phyloP scores from a whole-genome alignment of 2,329 filamentous ascomycete genomes.

The Fusarium pseudonygamai region DNA sequence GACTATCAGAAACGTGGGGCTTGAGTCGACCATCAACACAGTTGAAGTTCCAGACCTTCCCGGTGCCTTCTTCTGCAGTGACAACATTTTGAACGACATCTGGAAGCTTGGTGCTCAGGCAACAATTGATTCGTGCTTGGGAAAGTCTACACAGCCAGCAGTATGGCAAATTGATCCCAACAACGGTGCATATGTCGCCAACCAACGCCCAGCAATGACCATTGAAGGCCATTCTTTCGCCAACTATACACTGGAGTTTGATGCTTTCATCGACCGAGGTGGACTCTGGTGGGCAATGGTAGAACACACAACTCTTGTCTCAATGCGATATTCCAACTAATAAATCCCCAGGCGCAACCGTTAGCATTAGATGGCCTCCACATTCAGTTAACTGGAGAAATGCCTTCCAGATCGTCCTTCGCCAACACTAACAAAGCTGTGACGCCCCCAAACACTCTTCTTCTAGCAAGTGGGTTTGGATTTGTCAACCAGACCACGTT shows the following conservation, averaged over 20 bases:
- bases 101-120: neutral
- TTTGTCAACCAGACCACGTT: slow-evolving; percentile 11
- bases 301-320: neutral
- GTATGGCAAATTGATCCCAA: neutral
- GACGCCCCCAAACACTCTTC: neutral
- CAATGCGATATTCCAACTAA: neutral
- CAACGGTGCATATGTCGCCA: neutral
- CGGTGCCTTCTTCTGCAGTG: neutral
- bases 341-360: neutral
- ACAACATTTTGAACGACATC: neutral
- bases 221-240: neutral
- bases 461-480: neutral
- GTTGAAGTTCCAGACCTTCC: neutral
- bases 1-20: neutral
- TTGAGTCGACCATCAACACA: neutral
- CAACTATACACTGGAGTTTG: slow-evolving; percentile 9
- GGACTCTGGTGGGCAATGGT: slow-evolving; percentile 8
- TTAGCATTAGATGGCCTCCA: neutral
- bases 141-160: neutral
- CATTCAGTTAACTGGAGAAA: neutral
- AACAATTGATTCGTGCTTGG: neutral
- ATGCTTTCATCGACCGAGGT: neutral
- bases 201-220: neutral
- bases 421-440: neutral
- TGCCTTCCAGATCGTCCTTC: neutral